A percentile compares a stretch with the other conserved stretches of the same genome.
Evolutionary conservation across 2,329 filamentous ascomycete genomes (phyloP).

Genomic region (Xylaria sp.): DNA sequence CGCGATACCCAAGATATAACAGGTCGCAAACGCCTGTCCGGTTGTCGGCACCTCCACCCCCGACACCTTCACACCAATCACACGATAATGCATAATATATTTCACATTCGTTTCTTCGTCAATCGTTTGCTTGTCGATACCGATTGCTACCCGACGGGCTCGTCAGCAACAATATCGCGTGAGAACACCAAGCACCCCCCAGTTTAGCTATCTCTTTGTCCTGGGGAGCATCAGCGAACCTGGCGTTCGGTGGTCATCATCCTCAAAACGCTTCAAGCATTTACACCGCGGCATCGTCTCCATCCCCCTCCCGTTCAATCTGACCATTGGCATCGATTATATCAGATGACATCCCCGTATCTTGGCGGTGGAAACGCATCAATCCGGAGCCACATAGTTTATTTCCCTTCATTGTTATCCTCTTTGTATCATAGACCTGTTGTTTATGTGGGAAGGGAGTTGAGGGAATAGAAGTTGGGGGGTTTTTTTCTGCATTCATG

Average conservation of each 20-base stretch:
- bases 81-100: conserved; percentile 40
- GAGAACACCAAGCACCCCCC: conserved; percentile 20
- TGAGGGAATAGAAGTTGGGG: conserved; percentile 35
- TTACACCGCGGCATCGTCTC: conserved; percentile 27
- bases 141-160: conserved; percentile 31
- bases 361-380: conserved; percentile 6
- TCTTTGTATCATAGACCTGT: conserved; percentile 40
- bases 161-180: conserved; percentile 26
- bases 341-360: conserved; percentile 21
- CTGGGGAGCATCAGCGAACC: conserved; percentile 33
- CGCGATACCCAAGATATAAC: neutral
- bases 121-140: conserved; percentile 27
- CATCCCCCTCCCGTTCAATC: conserved; percentile 5
- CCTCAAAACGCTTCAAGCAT: conserved; percentile 26
- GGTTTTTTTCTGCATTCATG: conserved; percentile 31
- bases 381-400: conserved; percentile 14
- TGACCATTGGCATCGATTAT: conserved; percentile 22
- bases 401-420: conserved; percentile 16
- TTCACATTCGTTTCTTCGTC: conserved; percentile 19
- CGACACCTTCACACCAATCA: conserved; percentile 10
- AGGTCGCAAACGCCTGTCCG: neutral
- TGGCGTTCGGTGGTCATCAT: conserved; percentile 33
- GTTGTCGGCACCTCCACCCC: neutral
- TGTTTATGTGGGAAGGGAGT: conserved; percentile 34
- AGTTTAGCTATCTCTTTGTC: conserved; percentile 19